These are phyloP conservation scores for Litchi chinensis DNA, from an alignment of 345 rosid species.

Conservation along the genomic window DNA sequence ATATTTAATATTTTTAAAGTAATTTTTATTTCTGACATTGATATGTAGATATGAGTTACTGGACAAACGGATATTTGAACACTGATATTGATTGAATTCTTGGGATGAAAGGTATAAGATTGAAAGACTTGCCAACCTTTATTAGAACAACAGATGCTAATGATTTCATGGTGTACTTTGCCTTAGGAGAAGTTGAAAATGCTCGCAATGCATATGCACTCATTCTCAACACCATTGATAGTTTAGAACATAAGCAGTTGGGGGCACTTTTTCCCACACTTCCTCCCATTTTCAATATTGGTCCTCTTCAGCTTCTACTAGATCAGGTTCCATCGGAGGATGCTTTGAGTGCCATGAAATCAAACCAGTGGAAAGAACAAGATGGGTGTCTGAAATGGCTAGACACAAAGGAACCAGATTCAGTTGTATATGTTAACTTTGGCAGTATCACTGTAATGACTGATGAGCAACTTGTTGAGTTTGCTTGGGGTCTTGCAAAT, in stretches of 20 bases:
- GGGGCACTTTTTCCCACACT: constrained; percentile 8
- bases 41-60: constrained; percentile 8
- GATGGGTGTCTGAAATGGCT: background rate
- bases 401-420: background rate
- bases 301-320: constrained; percentile 18
- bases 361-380: constrained; percentile 10
- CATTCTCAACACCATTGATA: constrained; percentile 18
- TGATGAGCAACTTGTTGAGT: constrained; percentile 14
- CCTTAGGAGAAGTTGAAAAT: background rate
- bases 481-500: constrained; percentile 27
- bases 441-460: constrained; percentile 11
- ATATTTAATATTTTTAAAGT: too few species aligned
- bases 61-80: background rate
- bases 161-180: constrained; percentile 12
- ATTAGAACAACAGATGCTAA: constrained; percentile 21
- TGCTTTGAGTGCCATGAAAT: background rate
- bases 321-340: background rate
- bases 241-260: constrained; percentile 16
- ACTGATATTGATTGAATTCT: background rate
- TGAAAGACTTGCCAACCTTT: constrained; percentile 26
- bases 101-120: constrained; percentile 16
- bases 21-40: background rate
- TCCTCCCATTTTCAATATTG: constrained; percentile 6
- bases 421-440: constrained; percentile 2
- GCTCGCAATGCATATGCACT: constrained; percentile 16